Base-by-base conservation (phyloP, 2,329 filamentous ascomycete genomes). In the Helotiales sp. region DNA sequence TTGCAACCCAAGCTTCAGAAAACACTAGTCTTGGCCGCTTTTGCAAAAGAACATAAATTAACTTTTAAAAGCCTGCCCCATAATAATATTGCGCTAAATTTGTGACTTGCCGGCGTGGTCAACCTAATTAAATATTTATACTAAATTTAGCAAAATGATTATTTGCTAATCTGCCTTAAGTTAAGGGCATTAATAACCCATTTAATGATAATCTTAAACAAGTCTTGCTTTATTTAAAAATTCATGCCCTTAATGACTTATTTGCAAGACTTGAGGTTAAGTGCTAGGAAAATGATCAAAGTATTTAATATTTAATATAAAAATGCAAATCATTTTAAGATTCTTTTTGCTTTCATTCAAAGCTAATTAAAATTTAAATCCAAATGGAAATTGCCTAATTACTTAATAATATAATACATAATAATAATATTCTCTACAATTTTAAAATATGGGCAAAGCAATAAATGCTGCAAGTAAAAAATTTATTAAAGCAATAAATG, bases 391-490 rank as follows among this genome's bases (percentile, higher is more conserved):
- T 22, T 50, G 22, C 47, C 4, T 3, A 50, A 50, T 13, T 13
- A 50, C 47, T 17, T 3, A 11, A 50, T 4, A 50, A 50, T 1
- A 50, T 50, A 3, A 22, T 50, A 50, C 4, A 50, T 11, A 22
- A 28, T 6, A 50, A 28, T 22, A 3, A 50, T 50, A 50, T 22
- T 24, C 52, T 32, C 20, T 2, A 64, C 32, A 26, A 64, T 22
- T 26, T 52, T 13, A 8, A 50, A 28, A 22, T 11, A 15, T 71
- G 49, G 69, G 32, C 58, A 24, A 52, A 58, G 34, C 32, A 59
- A 65, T 17, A 62, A 64, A 61, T 69, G 15, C 49, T 69, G 7
- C 52, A 49, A 37, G 67, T 69, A 45, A 52, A 70, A 52, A 47
- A 37, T 57, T 60, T 69, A 62, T 67, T 30, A 22, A 37, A 66